A percentile compares a stretch with the other conserved stretches of the same genome.
phyloP scores from a whole-genome alignment of 257 asterid genomes.

The Avicennia marina region DNA sequence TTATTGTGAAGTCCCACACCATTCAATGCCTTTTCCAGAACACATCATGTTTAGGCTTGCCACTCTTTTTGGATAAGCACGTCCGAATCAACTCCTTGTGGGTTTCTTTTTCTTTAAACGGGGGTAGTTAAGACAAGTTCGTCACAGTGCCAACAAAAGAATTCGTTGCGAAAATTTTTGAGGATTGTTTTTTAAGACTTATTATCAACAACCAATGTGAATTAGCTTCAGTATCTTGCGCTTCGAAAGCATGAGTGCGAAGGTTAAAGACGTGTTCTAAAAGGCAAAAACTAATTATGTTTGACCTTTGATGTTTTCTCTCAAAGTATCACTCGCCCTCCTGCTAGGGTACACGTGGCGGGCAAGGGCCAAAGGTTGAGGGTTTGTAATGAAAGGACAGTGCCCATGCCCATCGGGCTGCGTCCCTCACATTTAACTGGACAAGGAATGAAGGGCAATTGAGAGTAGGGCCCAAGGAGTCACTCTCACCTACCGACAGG shows the following conservation, averaged over 20 bases:
- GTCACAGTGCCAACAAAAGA: neutral
- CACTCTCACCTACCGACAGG: slow-evolving; percentile 44
- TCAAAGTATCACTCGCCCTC: neutral
- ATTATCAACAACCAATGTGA: neutral
- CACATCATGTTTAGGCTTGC: no score
- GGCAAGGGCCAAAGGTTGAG: slow-evolving; percentile 23
- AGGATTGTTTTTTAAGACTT: no score
- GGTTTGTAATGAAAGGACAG: neutral
- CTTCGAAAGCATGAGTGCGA: no score
- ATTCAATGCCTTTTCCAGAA: neutral
- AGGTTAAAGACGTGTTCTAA: no score
- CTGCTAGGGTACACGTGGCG: slow-evolving; percentile 27
- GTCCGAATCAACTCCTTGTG: neutral
- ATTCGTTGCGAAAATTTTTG: neutral
- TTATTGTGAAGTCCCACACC: slow-evolving; percentile 28
- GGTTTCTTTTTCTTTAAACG: neutral
- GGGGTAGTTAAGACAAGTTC: neutral
- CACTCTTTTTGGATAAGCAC: neutral
- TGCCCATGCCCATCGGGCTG: slow-evolving; percentile 15
- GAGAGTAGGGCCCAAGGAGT: slow-evolving; percentile 24
- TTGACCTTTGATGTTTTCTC: neutral
- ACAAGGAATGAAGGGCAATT: neutral
- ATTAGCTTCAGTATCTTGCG: no score
- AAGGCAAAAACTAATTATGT: neutral
- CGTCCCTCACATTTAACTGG: slow-evolving; percentile 4